Evolutionary conservation across 2,329 filamentous ascomycete species (phyloP), one percentile per base, ranked within the genome.

Genomic region (Paramyrothecium sp.): DNA sequence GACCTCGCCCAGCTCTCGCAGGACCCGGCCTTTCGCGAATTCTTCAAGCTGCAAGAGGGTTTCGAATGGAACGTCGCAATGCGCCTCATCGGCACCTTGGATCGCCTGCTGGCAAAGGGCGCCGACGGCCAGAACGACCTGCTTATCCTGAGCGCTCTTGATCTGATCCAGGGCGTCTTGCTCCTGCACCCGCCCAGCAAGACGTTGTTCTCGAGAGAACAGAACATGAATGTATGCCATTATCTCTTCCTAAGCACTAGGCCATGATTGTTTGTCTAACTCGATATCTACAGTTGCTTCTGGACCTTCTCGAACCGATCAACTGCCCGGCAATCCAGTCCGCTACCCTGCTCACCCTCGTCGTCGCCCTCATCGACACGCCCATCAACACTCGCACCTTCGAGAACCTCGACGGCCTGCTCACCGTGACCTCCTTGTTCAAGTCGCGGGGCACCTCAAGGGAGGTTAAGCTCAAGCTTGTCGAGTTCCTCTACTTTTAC

Each of bases 401-500:
- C 69, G 95, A 99, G 77, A 82, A 85, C 56, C 89, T 97, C 63
- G 94, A 98, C 71, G 95, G 95, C 56, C 84, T 99, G 5, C 85
- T 97, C 46, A 95, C 92, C 1, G 87, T 98, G 50, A 97, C 94
- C 2, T 94, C 90, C 11, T 83, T 98, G 53, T 97, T 98, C 84
- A 96, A 96, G 74, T 90, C 89, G 61, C 88, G 92, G 59, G 86
- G 88, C 63, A 97, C 94, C 3, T 87, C 87, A 22, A 87, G 92
- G 60, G 91, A 94, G 66, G 93, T 98, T 63, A 97, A 97, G 78
- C 85, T 97, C 69, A 95, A 96, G 73, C 86, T 96, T n/a, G 89
- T 97, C 65, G 95, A 98, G 74, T 98, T 98, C 71, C 78, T 99
- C 54, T 98, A 98, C 80, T 98, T 98, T 75, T 99, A 98, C 74